phyloP scores from a whole-genome alignment of 805 yeast species.

The Wickerhamomyces pijperi region DNA sequence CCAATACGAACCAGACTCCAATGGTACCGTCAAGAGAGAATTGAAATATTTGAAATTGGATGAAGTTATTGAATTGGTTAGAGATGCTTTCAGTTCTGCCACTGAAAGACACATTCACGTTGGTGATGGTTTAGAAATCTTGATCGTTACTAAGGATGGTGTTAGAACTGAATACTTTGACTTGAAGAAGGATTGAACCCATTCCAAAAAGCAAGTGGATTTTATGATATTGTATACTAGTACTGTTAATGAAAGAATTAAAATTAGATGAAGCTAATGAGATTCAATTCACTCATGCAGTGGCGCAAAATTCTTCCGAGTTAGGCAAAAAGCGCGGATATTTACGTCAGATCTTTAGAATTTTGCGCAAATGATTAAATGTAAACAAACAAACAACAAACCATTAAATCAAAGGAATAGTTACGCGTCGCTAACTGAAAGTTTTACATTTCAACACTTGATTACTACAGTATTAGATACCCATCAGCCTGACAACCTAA shows the following conservation, averaged over 20 bases:
- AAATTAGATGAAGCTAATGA: background rate
- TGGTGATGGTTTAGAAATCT: slow-evolving; percentile 90
- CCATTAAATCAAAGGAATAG: too few relatives aligned
- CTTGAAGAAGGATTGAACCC: slow-evolving; percentile 66
- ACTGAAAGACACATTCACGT: slow-evolving; percentile 98
- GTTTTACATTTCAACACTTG: too few relatives aligned
- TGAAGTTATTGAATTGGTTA: slow-evolving; percentile 78
- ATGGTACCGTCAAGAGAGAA: slow-evolving; percentile 54
- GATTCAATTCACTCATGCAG: too few relatives aligned
- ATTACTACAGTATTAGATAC: too few relatives aligned
- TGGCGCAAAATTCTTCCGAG: slow-evolving; percentile 1
- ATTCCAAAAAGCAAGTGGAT: background rate
- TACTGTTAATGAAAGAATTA: background rate
- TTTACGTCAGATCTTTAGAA: too few relatives aligned
- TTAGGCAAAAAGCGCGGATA: slow-evolving; percentile 2
- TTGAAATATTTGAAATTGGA: slow-evolving; percentile 61
- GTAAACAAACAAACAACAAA: too few relatives aligned
- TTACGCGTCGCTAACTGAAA: too few relatives aligned
- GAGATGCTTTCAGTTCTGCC: slow-evolving; percentile 91
- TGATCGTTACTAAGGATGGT: slow-evolving; percentile 90
- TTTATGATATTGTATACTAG: background rate
- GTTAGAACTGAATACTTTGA: slow-evolving; percentile 75
- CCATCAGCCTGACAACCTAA: too few relatives aligned
- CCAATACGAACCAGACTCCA: slow-evolving; percentile 72
- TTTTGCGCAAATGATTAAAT: too few relatives aligned